Conservation (phyloP, 192 early-diverging fungal species). For the Podila horticola region DNA sequence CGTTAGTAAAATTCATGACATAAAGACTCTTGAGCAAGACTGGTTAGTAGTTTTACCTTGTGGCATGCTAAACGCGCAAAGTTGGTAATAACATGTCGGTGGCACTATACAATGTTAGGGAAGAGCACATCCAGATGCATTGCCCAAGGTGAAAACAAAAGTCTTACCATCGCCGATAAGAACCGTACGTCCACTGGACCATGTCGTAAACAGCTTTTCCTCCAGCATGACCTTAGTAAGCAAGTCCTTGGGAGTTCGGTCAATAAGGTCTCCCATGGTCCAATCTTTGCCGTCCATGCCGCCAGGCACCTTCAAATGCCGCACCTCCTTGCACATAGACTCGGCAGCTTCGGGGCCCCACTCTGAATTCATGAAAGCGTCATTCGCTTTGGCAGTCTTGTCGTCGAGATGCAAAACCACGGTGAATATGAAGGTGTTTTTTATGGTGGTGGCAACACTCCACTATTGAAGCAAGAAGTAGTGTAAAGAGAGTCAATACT, state of each 20-base stretch:
- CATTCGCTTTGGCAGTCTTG: slow-evolving; percentile 3
- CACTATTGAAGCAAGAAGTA: slow-evolving; percentile 4
- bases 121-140: no score
- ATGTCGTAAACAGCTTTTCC: slow-evolving; percentile 35
- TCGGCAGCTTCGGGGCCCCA: not conserved
- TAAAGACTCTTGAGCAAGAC: not conserved
- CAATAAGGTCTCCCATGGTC: slow-evolving; percentile 26
- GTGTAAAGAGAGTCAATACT: no score
- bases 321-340: not conserved
- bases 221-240: slow-evolving; percentile 31
- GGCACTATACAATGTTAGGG: no score
- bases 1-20: not conserved
- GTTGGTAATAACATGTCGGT: no score
- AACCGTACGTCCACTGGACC: slow-evolving; percentile 15
- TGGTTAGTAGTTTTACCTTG: not conserved
- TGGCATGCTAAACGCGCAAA: not conserved
- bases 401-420: slow-evolving; percentile 2
- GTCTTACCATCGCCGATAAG: slow-evolving; percentile 32
- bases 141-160: no score
- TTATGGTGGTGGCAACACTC: slow-evolving; percentile 11
- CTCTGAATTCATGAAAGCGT: slow-evolving; percentile 14
- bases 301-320: not conserved
- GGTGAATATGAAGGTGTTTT: slow-evolving; percentile 10
- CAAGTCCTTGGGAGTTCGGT: slow-evolving; percentile 13
- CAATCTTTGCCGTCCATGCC: slow-evolving; percentile 3